Base-by-base conservation (phyloP, 2,329 filamentous ascomycete genomes). In the Venturia aucupariae region DNA sequence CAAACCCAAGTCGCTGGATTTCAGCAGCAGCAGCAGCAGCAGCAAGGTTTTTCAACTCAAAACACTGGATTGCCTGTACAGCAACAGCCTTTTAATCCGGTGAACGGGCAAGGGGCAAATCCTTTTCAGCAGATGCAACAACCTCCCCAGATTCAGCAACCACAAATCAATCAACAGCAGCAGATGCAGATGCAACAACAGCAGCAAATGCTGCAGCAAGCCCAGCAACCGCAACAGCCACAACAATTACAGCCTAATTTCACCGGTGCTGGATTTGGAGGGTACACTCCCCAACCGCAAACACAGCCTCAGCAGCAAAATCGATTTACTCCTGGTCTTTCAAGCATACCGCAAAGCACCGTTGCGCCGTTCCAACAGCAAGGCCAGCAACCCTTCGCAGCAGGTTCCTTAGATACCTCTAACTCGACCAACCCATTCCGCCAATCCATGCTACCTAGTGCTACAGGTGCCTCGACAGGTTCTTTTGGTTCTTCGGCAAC, bases 381-480 rank as follows among this genome's bases (percentile, higher is more conserved):
- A 64, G 61, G 66, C 24, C 69, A 70, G 60, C 65, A 66, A 60
- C 64, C 51, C n/a, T 67, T 63, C 51, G 44, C 44, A 32, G 61
- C 51, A 41, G 64, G 51, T 67, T 74, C 68, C 74, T 75, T 64
- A 73, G 75, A 71, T 79, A 65, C 82, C 81, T 22, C 74, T 74
- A 63, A 72, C 70, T 86, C 80, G 27, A 96, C 92, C 8, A 99
- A 99, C 73, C 94, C 94, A 0, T 99, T 99, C 84, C 84, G 94
- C 51, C 89, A 92, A 72, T 97, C 93, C 1, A 93, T 93, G 86
- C 80, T 96, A 78, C 61, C 67, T 17, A 61, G 24, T 13, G 27
- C 65, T 17, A 65, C 74, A 44, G 69, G 66, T 59, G 75, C 70
- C 70, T 61, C 70, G 62, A 74, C 79, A 66, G 72, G 79, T 67